A percentile compares a stretch with the other conserved stretches of the same genome.
Conservation (phyloP, 2,329 filamentous ascomycete species). For the Mariannaea sp. region DNA sequence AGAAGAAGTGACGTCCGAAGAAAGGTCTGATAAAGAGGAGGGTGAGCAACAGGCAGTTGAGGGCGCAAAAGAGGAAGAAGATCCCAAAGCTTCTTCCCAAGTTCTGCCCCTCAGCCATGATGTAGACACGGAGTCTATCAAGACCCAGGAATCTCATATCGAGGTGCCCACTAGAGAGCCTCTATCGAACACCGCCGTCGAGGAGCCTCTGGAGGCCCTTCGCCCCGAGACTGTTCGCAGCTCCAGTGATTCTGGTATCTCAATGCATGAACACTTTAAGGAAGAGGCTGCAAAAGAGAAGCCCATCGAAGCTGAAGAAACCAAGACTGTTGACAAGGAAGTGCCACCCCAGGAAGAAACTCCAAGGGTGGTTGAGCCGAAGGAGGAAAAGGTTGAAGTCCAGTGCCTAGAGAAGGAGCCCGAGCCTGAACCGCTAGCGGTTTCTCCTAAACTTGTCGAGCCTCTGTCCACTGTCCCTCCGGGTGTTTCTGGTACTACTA, state of each 20-base stretch:
- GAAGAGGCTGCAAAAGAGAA: constrained; percentile 15
- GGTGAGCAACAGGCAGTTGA: background rate
- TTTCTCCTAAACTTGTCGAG: background rate
- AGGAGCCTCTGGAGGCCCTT: background rate
- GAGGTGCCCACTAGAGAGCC: constrained; percentile 5
- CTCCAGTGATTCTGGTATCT: constrained; percentile 33
- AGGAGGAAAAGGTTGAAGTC: background rate
- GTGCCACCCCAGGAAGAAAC: constrained; percentile 13
- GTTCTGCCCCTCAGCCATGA: constrained; percentile 20
- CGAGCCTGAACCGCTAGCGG: background rate
- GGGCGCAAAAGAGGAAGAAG: constrained; percentile 6
- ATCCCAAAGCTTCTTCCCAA: constrained; percentile 26
- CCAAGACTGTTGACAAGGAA: constrained; percentile 1
- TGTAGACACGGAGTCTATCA: constrained; percentile 9
- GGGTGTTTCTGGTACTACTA: background rate
- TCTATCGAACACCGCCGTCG: background rate
- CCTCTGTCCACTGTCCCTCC: background rate
- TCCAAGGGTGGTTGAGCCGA: constrained; percentile 1
- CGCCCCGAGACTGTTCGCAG: constrained; percentile 11
- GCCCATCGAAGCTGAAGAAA: constrained; percentile 12
- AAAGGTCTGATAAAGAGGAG: background rate
- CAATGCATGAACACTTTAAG: constrained; percentile 26
- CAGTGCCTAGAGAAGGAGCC: background rate
- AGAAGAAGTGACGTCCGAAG: constrained; percentile 11
- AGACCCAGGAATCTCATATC: constrained; percentile 1